A percentile compares a stretch with the other conserved stretches of the same genome.
phyloP scores from a whole-genome alignment of 495 filamentous ascomycete species.

The Aspergillus sclerotioniger region DNA sequence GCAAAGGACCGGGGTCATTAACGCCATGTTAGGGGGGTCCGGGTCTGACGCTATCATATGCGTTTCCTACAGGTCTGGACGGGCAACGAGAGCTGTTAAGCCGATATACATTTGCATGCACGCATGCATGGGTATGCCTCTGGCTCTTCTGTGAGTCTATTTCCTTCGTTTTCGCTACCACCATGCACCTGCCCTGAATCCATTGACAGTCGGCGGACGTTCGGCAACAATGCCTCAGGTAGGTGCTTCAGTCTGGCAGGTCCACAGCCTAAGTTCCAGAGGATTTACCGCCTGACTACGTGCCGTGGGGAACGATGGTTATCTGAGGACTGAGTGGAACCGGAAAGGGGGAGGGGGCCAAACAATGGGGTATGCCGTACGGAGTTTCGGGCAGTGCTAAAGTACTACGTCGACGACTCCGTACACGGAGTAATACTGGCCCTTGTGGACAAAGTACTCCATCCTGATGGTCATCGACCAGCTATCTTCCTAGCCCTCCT shows the following conservation, averaged over 20 bases:
- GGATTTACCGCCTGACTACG: not conserved
- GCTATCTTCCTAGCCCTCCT: not conserved
- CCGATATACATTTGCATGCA: constrained; percentile 14
- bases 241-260: not conserved
- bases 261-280: not conserved
- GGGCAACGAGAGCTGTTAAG: not conserved
- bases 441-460: not conserved
- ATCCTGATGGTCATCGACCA: not conserved
- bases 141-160: constrained; percentile 1
- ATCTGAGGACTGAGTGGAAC: not conserved
- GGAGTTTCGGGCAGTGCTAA: not conserved
- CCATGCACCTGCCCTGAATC: not conserved
- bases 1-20: not conserved
- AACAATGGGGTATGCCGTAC: not conserved
- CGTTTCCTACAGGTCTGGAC: constrained; percentile 6
- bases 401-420: not conserved
- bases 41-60: constrained; percentile 23
- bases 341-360: not conserved
- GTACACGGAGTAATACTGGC: not conserved
- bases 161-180: not conserved
- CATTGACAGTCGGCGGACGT: not conserved
- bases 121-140: constrained; percentile 11
- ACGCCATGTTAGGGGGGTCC: constrained; percentile 19
- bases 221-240: not conserved
- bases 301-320: not conserved